Conservation (phyloP, 305 asterid species). For the Fraxinus greggii region DNA sequence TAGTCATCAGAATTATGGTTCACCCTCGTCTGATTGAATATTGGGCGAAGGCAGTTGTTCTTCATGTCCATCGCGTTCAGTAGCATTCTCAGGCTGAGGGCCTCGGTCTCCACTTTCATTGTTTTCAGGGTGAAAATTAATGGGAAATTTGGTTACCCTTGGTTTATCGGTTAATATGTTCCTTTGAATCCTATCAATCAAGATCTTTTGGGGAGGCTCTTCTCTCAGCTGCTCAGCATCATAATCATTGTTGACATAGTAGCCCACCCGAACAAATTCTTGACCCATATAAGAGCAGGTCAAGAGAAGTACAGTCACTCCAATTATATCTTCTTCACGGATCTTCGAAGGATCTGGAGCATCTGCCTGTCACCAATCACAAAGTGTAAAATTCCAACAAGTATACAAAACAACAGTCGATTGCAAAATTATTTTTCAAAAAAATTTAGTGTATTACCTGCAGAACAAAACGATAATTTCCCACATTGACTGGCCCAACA, state of each 20-base stretch:
- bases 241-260: conserved; percentile 85
- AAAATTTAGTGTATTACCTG: conserved; percentile 47
- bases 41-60: conserved; percentile 41
- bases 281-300: conserved; percentile 87
- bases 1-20: conserved; percentile 28
- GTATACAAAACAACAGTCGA: conserved; percentile 13
- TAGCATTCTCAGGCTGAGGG: conserved; percentile 45
- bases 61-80: conserved; percentile 51
- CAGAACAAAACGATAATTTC: conserved; percentile 79
- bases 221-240: conserved; percentile 72
- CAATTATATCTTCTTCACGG: conserved; percentile 87
- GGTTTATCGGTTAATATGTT: conserved; percentile 81
- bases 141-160: conserved; percentile 81
- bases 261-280: conserved; percentile 86
- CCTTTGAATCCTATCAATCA: conserved; percentile 72
- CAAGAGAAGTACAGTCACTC: conserved; percentile 82
- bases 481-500: conserved; percentile 96
- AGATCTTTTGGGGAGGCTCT: conserved; percentile 77
- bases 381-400: background rate
- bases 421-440: background rate
- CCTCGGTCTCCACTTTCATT: conserved; percentile 59
- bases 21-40: conserved; percentile 36
- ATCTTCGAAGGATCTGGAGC: conserved; percentile 90
- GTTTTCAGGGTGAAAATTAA: conserved; percentile 68
- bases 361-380: conserved; percentile 57